Evolutionary conservation across 768 basidiomycete genomes (phyloP).

Genomic region (Termitomyces sp.): DNA sequence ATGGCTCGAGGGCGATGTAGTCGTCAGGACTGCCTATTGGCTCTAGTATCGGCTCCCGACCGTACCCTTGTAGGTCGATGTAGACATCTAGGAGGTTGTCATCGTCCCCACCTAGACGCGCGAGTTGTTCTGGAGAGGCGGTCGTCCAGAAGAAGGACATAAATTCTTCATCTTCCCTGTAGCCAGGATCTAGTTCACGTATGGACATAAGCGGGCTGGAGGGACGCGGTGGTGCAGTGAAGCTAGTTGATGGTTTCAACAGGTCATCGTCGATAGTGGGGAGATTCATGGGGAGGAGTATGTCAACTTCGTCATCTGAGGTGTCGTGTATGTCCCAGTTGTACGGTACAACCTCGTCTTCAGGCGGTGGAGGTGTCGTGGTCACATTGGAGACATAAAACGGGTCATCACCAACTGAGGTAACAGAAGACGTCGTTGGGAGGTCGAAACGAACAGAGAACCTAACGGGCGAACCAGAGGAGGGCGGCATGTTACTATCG

Average conservation of each 20-base stretch:
- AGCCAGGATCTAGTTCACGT: background rate
- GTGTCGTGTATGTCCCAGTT: background rate
- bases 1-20: background rate
- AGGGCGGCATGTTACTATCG: background rate
- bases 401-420: background rate
- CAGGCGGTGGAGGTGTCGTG: background rate
- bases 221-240: background rate
- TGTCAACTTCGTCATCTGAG: background rate
- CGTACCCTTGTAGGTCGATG: background rate
- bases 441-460: background rate
- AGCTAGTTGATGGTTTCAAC: background rate
- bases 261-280: background rate
- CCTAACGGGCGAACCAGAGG: background rate
- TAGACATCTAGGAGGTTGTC: background rate
- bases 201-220: background rate
- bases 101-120: background rate
- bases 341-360: background rate
- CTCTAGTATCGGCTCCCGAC: background rate
- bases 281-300: no score
- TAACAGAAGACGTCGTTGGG: background rate
- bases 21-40: background rate
- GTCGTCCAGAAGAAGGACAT: background rate
- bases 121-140: background rate
- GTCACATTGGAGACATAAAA: background rate
- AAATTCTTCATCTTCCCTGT: background rate